A percentile compares a stretch with the other conserved stretches of the same genome.
phyloP scores from a whole-genome alignment of 768 basidiomycete genomes.

The Termitomyces sp. region DNA sequence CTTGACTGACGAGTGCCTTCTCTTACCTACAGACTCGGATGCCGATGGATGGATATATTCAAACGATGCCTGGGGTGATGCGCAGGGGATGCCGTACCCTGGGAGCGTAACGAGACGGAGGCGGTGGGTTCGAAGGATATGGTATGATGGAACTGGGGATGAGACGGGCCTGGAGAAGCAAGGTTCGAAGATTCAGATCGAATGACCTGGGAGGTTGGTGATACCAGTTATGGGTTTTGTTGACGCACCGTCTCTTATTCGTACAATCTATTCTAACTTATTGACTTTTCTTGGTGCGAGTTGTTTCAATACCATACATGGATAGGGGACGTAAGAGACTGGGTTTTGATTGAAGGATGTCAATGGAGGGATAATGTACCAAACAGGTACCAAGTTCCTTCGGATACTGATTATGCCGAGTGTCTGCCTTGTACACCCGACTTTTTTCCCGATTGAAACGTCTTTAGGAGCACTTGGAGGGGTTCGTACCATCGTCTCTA shows the following conservation, averaged over 20 bases:
- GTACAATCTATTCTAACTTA: neutral
- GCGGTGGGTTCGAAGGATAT: conserved; percentile 70
- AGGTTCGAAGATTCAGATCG: neutral
- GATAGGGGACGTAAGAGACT: too few species aligned
- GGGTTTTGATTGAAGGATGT: too few species aligned
- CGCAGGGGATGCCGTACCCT: conserved; percentile 31
- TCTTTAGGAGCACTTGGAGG: too few species aligned
- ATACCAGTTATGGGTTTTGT: neutral
- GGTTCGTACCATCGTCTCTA: too few species aligned
- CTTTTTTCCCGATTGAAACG: too few species aligned
- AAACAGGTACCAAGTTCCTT: too few species aligned
- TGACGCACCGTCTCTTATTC: neutral
- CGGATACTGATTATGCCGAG: too few species aligned
- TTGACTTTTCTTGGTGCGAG: neutral
- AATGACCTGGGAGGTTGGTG: neutral
- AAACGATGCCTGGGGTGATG: conserved; percentile 67
- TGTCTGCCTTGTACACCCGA: too few species aligned
- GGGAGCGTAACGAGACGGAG: conserved; percentile 57
- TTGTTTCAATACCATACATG: too few species aligned
- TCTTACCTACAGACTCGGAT: neutral
- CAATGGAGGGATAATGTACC: too few species aligned
- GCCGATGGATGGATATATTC: conserved; percentile 80
- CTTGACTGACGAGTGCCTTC: neutral
- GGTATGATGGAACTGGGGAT: conserved; percentile 29
- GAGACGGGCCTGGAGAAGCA: neutral